These are phyloP conservation scores for Dalechampia spathulata DNA, from an alignment of 441 rosid genomes.

Conservation along the genomic window DNA sequence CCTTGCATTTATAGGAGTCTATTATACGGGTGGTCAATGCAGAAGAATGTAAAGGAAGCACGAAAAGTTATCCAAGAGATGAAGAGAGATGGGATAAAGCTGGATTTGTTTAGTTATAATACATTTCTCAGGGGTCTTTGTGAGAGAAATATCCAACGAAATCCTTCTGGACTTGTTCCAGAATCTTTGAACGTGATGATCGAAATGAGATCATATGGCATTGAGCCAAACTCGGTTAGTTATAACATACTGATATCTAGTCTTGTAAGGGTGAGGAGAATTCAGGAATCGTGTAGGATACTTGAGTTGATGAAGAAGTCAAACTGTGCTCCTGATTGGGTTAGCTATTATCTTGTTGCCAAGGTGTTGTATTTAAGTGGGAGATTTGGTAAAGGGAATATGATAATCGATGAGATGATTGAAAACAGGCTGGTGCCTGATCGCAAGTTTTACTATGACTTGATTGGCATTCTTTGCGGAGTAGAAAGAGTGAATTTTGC, in stretches of 20 bases:
- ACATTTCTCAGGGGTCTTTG: slow-evolving; percentile 63
- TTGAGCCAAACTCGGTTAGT: slow-evolving; percentile 54
- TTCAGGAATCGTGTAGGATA: slow-evolving; percentile 57
- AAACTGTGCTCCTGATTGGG: slow-evolving; percentile 55
- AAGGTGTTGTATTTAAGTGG: slow-evolving; percentile 66
- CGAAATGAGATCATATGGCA: slow-evolving; percentile 60
- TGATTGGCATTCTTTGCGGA: slow-evolving; percentile 77
- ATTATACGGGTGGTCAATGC: slow-evolving; percentile 61
- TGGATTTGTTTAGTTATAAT: slow-evolving; percentile 67
- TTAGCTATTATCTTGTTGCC: slow-evolving; percentile 69
- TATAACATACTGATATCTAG: slow-evolving; percentile 72
- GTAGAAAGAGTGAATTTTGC: slow-evolving; percentile 63
- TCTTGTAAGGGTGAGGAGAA: slow-evolving; percentile 68
- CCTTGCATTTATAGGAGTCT: slow-evolving; percentile 53
- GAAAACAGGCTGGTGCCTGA: slow-evolving; percentile 47
- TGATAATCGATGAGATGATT: slow-evolving; percentile 64
- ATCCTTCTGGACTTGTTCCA: slow-evolving; percentile 80
- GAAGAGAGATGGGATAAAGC: slow-evolving; percentile 47
- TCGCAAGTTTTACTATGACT: slow-evolving; percentile 56
- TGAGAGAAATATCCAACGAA: slow-evolving; percentile 39
- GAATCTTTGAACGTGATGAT: slow-evolving; percentile 81
- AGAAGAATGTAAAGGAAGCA: slow-evolving; percentile 59
- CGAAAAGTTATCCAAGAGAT: slow-evolving; percentile 64
- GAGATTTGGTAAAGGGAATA: slow-evolving; percentile 76
- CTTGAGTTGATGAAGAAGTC: slow-evolving; percentile 63